These are phyloP conservation scores for Astrocystis sublimbata DNA, from an alignment of 495 filamentous ascomycete species.

Conservation along the genomic window DNA sequence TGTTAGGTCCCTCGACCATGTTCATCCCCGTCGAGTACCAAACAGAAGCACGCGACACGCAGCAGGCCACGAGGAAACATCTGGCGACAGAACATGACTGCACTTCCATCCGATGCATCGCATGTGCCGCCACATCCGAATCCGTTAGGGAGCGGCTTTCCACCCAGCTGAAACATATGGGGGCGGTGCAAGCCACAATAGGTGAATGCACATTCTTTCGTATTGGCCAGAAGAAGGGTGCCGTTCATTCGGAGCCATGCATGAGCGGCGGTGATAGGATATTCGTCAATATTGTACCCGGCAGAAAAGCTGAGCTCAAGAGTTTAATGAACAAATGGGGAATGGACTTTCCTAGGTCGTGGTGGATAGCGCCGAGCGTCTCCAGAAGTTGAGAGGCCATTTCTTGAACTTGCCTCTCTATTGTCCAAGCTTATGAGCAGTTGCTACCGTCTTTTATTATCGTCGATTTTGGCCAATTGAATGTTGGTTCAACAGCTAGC, in stretches of 20 bases:
- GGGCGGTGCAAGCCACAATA: conserved; percentile 18
- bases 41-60: conserved; percentile 22
- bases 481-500: too few relatives aligned
- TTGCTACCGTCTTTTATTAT: neutral
- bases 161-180: conserved; percentile 18
- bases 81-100: conserved; percentile 28
- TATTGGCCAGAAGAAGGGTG: conserved; percentile 32
- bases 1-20: conserved; percentile 34
- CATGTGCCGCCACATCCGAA: conserved; percentile 32
- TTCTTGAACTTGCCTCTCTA: neutral
- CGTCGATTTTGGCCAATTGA: too few relatives aligned
- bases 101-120: conserved; percentile 30
- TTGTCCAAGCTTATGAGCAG: neutral
- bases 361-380: conserved; percentile 30
- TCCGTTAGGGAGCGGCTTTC: conserved; percentile 28
- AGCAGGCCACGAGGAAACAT: conserved; percentile 18
- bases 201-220: conserved; percentile 27
- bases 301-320: conserved; percentile 29
- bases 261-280: conserved; percentile 31
- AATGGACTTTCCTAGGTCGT: conserved; percentile 36
- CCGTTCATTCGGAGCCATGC: conserved; percentile 38
- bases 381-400: conserved; percentile 10
- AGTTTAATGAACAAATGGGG: conserved; percentile 34
- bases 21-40: conserved; percentile 29
- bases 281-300: conserved; percentile 39